A percentile compares a stretch with the other conserved stretches of the same genome.
Evolutionary conservation across 352 stramenopile genomes (phyloP).

Genomic region (Globisporangium nagaii): DNA sequence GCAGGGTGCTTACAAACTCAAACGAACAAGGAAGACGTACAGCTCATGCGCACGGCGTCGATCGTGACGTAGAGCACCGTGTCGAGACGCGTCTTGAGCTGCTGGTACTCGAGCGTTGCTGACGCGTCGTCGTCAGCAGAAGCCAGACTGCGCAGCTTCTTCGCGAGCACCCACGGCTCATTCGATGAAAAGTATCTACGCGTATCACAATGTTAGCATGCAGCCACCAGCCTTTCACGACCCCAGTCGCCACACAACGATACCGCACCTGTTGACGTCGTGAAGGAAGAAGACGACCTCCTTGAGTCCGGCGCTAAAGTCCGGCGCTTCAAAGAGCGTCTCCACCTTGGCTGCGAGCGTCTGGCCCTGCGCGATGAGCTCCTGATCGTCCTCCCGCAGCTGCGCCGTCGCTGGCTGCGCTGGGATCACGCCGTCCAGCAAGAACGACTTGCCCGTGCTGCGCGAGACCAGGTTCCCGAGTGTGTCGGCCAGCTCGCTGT

Average conservation of each 20-base stretch:
- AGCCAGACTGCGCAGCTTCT: conserved; percentile 34
- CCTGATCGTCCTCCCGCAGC: conserved; percentile 38
- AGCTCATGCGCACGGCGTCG: conserved; percentile 58
- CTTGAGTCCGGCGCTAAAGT: conserved; percentile 67
- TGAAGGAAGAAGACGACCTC: conserved; percentile 78
- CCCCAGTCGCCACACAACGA: neutral
- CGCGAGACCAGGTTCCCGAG: conserved; percentile 87
- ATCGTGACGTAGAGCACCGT: conserved; percentile 72
- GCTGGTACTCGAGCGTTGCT: conserved; percentile 18
- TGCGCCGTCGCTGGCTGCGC: conserved; percentile 25
- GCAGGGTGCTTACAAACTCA: neutral
- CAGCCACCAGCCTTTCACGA: neutral
- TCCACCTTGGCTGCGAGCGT: conserved; percentile 39
- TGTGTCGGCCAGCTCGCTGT: conserved; percentile 92
- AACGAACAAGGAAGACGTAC: conserved; percentile 22
- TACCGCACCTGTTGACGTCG: conserved; percentile 63
- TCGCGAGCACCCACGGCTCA: conserved; percentile 75
- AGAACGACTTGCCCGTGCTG: conserved; percentile 63
- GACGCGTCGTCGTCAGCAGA: conserved; percentile 11
- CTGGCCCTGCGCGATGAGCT: conserved; percentile 50
- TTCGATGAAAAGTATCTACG: conserved; percentile 69
- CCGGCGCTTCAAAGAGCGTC: conserved; percentile 54
- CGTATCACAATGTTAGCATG: neutral
- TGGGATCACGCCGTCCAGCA: conserved; percentile 44
- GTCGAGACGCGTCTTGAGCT: conserved; percentile 40